Conservation (phyloP, 495 filamentous ascomycete species). For the Opeltia flavorubescens region DNA sequence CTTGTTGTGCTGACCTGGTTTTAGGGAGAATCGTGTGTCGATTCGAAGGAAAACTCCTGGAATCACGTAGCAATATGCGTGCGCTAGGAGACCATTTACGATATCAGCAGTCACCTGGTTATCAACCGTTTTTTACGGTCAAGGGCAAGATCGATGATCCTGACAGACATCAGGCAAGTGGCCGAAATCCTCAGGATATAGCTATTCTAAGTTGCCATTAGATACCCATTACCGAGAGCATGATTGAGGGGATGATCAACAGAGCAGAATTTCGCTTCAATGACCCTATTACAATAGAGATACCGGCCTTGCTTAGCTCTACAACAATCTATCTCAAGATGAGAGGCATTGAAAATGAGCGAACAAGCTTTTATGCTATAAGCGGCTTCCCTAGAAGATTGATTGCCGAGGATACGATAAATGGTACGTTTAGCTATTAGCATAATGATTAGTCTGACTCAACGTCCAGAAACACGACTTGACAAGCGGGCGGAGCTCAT, state of each 20-base stretch:
- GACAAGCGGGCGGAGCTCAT: conserved; percentile 12
- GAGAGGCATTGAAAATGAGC: conserved; percentile 1
- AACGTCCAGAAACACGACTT: conserved; percentile 4
- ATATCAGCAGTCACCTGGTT: conserved; percentile 6
- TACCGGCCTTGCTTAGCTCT: conserved; percentile 3
- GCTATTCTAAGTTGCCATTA: conserved; percentile 1
- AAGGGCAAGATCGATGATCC: conserved; percentile 8
- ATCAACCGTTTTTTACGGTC: conserved; percentile 10
- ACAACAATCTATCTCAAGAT: conserved; percentile 8
- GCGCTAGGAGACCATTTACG: conserved; percentile 8
- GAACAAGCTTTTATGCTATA: conserved; percentile 9
- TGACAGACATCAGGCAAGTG: conserved; percentile 1
- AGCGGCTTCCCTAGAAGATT: conserved; percentile 8
- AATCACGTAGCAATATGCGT: conserved; percentile 9
- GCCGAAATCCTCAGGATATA: background rate
- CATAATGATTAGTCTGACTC: background rate
- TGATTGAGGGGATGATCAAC: conserved; percentile 7
- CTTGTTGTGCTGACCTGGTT: background rate
- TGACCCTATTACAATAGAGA: conserved; percentile 1
- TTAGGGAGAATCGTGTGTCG: conserved; percentile 6
- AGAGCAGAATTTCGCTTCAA: conserved; percentile 9
- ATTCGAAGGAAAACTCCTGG: conserved; percentile 6
- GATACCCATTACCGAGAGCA: conserved; percentile 7
- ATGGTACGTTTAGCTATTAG: conserved; percentile 3
- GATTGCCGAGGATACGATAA: conserved; percentile 4